phyloP scores from a whole-genome alignment of 2,329 filamentous ascomycete genomes.

The Thyridium curvatum region DNA sequence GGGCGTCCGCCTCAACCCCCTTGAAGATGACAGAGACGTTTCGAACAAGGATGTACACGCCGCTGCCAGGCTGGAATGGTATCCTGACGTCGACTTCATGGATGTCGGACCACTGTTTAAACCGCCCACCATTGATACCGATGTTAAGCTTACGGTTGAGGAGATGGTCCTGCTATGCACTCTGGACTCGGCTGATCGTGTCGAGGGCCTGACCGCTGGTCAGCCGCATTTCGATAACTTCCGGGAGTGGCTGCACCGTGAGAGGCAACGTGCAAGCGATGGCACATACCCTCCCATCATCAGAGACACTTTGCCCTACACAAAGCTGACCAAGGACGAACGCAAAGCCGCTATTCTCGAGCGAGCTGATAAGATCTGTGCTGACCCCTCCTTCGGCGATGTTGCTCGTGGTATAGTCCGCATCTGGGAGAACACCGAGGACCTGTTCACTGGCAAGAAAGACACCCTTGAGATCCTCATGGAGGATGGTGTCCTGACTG shows the following conservation, averaged over 20 bases:
- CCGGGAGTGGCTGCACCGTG: conserved; percentile 1
- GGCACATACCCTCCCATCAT: not conserved
- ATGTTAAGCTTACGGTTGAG: not conserved
- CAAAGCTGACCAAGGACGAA: not conserved
- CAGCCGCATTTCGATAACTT: not conserved
- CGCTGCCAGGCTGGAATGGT: conserved; percentile 2
- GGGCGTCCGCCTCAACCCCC: no score
- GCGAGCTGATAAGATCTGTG: not conserved
- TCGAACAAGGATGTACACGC: not conserved
- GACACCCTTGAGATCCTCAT: conserved; percentile 3
- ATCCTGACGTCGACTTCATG: conserved; percentile 6
- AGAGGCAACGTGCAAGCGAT: not conserved
- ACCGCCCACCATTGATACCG: not conserved
- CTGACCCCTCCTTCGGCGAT: not conserved
- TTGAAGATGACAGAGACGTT: not conserved
- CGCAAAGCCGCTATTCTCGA: not conserved
- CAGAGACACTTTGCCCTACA: not conserved
- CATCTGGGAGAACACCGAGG: not conserved
- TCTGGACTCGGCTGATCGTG: conserved; percentile 1
- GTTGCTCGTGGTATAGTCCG: conserved; percentile 7
- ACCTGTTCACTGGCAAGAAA: not conserved
- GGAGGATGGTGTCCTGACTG: not conserved
- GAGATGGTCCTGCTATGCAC: conserved; percentile 1
- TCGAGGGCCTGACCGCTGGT: not conserved
- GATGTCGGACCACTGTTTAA: conserved; percentile 18